phyloP scores from a whole-genome alignment of 106 monocot species.

The Platanthera zijinensis region DNA sequence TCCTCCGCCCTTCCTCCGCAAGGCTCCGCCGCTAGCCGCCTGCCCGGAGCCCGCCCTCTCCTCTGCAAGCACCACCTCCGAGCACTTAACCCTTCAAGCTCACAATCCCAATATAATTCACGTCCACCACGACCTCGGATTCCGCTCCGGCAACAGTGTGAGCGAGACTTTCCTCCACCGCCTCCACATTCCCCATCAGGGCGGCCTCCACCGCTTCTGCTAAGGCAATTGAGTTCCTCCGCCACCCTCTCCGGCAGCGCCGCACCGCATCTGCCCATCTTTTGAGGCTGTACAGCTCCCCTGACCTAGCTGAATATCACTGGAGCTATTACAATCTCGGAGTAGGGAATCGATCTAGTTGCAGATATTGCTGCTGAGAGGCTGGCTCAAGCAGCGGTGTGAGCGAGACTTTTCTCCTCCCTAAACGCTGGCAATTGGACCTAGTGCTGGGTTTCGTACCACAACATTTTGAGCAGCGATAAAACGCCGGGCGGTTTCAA shows the following conservation, averaged over 20 bases:
- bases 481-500: too few relatives aligned
- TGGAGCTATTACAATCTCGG: background rate
- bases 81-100: constrained; percentile 28
- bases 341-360: background rate
- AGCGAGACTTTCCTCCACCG: constrained; percentile 19
- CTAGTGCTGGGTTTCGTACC: too few relatives aligned
- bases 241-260: background rate
- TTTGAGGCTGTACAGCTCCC: background rate
- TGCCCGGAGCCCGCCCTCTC: constrained; percentile 13
- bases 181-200: constrained; percentile 26
- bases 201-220: constrained; percentile 39
- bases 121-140: constrained; percentile 13
- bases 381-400: too few relatives aligned
- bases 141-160: background rate
- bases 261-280: background rate
- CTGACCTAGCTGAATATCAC: background rate
- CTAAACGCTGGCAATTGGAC: too few relatives aligned
- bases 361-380: background rate
- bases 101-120: constrained; percentile 33
- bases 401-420: too few relatives aligned
- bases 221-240: constrained; percentile 20
- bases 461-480: too few relatives aligned
- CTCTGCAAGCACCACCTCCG: constrained; percentile 27
- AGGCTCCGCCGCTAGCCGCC: too few relatives aligned
- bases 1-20: too few relatives aligned